phyloP scores from a whole-genome alignment of 2,329 filamentous ascomycete genomes.

The Escovopsis sp. region DNA sequence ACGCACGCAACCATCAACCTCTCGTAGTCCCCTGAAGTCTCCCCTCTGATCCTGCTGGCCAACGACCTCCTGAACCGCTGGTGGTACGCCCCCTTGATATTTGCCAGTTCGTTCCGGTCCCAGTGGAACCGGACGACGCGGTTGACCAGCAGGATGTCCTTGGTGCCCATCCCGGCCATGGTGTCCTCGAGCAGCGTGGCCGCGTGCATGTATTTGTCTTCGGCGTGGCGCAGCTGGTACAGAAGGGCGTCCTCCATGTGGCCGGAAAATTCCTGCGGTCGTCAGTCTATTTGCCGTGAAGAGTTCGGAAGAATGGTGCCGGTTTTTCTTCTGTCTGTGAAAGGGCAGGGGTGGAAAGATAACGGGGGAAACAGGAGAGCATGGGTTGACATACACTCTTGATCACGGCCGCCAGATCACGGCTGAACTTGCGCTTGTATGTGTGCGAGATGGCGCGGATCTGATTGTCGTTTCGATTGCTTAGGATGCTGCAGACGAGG shows the following conservation, averaged over 20 bases:
- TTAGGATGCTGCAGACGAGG: slow-evolving; percentile 64
- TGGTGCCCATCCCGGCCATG: slow-evolving; percentile 79
- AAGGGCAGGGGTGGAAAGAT: neutral
- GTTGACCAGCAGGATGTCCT: slow-evolving; percentile 63
- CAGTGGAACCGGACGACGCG: slow-evolving; percentile 74
- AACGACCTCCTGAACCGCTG: slow-evolving; percentile 55
- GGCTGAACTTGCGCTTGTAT: slow-evolving; percentile 60
- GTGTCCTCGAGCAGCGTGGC: slow-evolving; percentile 68
- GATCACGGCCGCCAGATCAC: slow-evolving; percentile 56
- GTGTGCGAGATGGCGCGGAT: slow-evolving; percentile 64
- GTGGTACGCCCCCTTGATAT: slow-evolving; percentile 65
- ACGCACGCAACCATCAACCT: slow-evolving; percentile 57
- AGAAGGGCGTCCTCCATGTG: slow-evolving; percentile 82
- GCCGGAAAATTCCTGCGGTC: slow-evolving; percentile 57
- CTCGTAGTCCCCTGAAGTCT: slow-evolving; percentile 77
- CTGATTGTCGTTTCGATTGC: slow-evolving; percentile 62
- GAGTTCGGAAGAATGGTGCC: no score
- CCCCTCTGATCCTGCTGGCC: slow-evolving; percentile 54
- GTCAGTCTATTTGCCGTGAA: neutral
- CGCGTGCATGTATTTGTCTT: slow-evolving; percentile 72
- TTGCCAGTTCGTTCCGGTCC: slow-evolving; percentile 58
- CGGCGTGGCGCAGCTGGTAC: slow-evolving; percentile 60
- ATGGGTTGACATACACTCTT: slow-evolving; percentile 36
- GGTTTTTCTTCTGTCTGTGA: no score
- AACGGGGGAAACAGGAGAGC: no score